Conservation (phyloP, 1,284 basidiomycete genomes). For the Boletus sp. region DNA sequence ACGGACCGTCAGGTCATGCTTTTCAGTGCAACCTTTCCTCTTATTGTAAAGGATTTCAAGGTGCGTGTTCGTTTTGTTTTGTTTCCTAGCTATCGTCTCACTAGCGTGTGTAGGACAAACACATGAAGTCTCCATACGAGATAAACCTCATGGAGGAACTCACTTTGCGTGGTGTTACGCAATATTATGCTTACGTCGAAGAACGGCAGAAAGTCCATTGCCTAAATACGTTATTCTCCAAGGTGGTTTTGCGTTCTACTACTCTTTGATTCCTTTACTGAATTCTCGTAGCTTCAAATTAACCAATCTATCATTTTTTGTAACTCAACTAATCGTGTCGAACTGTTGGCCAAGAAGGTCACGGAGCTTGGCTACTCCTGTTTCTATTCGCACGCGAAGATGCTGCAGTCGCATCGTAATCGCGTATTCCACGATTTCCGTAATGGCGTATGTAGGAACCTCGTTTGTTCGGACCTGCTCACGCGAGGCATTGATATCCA, state of each 20-base stretch:
- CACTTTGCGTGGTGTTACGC: constrained; percentile 97
- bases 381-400: constrained; percentile 99
- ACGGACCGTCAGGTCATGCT: constrained; percentile 96
- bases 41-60: constrained; percentile 99
- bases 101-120: constrained; percentile 75
- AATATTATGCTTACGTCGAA: constrained; percentile 99
- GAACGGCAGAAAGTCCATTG: constrained; percentile 99
- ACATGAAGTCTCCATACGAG: constrained; percentile 96
- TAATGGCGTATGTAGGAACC: constrained; percentile 96
- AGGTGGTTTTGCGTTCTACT: constrained; percentile 53
- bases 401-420: constrained; percentile 98
- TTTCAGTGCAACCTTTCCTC: constrained; percentile 98
- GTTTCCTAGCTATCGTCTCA: constrained; percentile 9
- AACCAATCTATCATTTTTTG: constrained; percentile 99
- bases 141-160: constrained; percentile 99
- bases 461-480: constrained; percentile 95
- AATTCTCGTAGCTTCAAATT: constrained; percentile 87
- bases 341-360: constrained; percentile 98
- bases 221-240: constrained; percentile 95
- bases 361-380: constrained; percentile 99
- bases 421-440: constrained; percentile 99
- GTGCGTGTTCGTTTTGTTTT: constrained; percentile 44
- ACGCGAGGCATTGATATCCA: constrained; percentile 99
- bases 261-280: constrained; percentile 5
- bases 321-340: constrained; percentile 99